A percentile compares a stretch with the other conserved stretches of the same genome.
Evolutionary conservation across 177 flowering plant species (phyloP).

Genomic region (Telopea speciosissima): DNA sequence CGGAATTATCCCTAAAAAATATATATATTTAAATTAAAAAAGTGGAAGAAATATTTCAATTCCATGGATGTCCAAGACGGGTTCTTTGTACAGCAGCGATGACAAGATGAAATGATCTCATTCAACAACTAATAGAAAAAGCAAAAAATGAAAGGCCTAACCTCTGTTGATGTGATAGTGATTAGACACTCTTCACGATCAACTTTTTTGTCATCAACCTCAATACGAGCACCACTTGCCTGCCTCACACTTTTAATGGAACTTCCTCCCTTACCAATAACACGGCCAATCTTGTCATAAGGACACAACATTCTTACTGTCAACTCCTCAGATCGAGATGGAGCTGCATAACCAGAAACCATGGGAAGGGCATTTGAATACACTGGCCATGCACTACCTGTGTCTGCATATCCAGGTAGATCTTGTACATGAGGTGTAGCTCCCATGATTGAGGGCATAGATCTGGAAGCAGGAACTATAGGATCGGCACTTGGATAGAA

Average conservation of each 20-base stretch:
- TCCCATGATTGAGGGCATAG: slow-evolving; percentile 55
- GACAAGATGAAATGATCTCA: neutral
- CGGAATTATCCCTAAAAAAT: neutral
- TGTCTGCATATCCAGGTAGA: slow-evolving; percentile 61
- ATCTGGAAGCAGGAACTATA: slow-evolving; percentile 39
- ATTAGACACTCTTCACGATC: slow-evolving; percentile 65
- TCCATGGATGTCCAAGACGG: too few species aligned
- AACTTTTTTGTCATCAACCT: slow-evolving; percentile 71
- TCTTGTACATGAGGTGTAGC: slow-evolving; percentile 44
- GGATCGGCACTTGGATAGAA: slow-evolving; percentile 64
- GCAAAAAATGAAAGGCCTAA: slow-evolving; percentile 14
- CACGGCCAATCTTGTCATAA: slow-evolving; percentile 82
- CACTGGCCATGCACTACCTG: slow-evolving; percentile 61
- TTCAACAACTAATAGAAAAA: neutral
- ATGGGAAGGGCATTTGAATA: slow-evolving; percentile 68
- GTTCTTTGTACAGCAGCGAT: neutral
- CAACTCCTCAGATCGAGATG: slow-evolving; percentile 64
- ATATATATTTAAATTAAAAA: too few species aligned
- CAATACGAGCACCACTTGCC: slow-evolving; percentile 83
- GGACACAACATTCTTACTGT: slow-evolving; percentile 70
- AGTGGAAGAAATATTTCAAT: too few species aligned
- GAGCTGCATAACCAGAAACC: slow-evolving; percentile 55
- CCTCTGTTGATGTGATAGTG: slow-evolving; percentile 77
- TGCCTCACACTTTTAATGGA: slow-evolving; percentile 81
- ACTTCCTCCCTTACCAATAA: slow-evolving; percentile 88